Evolutionary conservation across 179 eudicot genomes (phyloP), one percentile per base, ranked within the genome.

Genomic region (Vitellaria paradoxa): DNA sequence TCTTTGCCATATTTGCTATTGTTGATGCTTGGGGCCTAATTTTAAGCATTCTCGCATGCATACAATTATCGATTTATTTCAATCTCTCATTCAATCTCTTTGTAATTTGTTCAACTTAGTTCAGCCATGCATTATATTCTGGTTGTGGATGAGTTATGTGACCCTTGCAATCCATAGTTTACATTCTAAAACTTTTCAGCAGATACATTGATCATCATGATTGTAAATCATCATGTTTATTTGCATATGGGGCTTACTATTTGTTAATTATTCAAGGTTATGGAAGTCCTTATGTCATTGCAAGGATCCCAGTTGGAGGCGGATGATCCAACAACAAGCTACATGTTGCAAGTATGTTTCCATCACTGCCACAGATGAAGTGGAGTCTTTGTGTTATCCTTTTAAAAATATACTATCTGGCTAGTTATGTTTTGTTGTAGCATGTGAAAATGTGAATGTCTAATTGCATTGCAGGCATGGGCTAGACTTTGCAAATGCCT

Each of bases 401-500:
- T 24, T 23, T 63, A 23, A 1, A 63, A 1, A 63, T 63, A 26
- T 9, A 26, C 3, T 11, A 11, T 63, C 6, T 24, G 40, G 6
- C 0, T 23, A 60, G 14, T 23, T 26, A 23, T 63, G 42, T 60
- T 5, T 8, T 63, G 26, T 7, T 6, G 20, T n/a, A 60, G 8
- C 60, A 12, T n/a, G 20, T n/a, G 23, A 60, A 60, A 60, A 60
- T 4, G 20, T n/a, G 26, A 60, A 60, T n/a, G 4, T 23, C 67
- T 63, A 26, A 23, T 23, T 66, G 30, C 60, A 26, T 37, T 78
- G 64, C 79, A 94, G 98, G 95, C 98, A 61, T 93, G 97, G 98
- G 95, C 97, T 59, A 85, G 98, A 81, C 93, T 93, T 57, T 93
- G 98, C 97, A 93, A 93, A 84, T 93, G 98, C 80, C 75, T 93